Conservation (phyloP, 306 rosid species). For the Lablab purpureus region DNA sequence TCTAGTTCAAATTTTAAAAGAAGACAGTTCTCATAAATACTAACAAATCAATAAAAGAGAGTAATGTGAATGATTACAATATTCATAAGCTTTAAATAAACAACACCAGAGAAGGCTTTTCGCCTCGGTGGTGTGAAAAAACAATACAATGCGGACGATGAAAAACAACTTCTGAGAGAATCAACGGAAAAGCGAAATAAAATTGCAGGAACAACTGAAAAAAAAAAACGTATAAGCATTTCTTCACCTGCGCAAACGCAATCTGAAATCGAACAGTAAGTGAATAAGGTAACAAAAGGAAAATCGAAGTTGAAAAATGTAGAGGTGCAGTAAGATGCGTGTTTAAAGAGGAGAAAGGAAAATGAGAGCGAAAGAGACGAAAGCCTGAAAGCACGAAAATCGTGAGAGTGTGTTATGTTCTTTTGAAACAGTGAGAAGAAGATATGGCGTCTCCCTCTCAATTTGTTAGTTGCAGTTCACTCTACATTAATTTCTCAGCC, state of each 20-base stretch:
- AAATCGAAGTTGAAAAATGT: not conserved
- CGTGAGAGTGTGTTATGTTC: constrained; percentile 14
- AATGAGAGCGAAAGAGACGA: constrained; percentile 22
- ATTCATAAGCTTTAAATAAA: not conserved
- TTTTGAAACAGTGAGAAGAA: constrained; percentile 41
- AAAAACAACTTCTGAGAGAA: constrained; percentile 8
- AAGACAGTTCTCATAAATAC: not conserved
- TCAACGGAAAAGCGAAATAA: not conserved
- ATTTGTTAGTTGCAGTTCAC: constrained; percentile 44
- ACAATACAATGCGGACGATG: not conserved
- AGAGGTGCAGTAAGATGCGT: not conserved
- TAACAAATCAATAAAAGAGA: not conserved
- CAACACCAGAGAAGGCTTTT: not conserved
- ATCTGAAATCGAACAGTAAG: constrained; percentile 14
- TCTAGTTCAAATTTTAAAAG: not conserved
- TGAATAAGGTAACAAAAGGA: not conserved
- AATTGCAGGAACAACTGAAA: not conserved
- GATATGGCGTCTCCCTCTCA: constrained; percentile 71
- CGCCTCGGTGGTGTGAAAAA: not conserved
- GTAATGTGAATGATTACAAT: not conserved
- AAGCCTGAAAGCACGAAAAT: constrained; percentile 27
- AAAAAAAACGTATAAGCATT: not conserved
- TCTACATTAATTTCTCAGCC: constrained; percentile 38
- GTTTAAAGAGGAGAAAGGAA: not conserved
- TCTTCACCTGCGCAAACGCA: constrained; percentile 46